Evolutionary conservation across 768 basidiomycete species (phyloP), one percentile per base, ranked within the genome.

Genomic region (Coprinopsis marcescibilis): DNA sequence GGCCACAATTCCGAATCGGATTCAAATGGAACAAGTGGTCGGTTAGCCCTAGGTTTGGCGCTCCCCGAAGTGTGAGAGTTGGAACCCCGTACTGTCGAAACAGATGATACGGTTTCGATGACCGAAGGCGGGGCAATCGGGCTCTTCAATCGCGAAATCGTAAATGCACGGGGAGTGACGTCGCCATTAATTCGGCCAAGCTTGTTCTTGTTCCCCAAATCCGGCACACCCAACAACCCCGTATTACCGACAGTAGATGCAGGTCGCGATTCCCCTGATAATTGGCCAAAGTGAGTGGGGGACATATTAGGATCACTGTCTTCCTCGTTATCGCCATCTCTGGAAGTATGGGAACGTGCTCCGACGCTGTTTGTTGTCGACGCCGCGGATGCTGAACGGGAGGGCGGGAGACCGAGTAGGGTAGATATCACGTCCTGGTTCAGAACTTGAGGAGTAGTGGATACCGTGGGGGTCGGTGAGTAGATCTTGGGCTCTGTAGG

Each of bases 1-100:
- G 85, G 83, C 85, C 84, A 87, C 13, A 86, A 67, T 26, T 83
- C 80, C 6, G 82, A 79, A 50, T 80, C 78, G 0, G 78, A 64
- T 41, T 67, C 74, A 56, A 86, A 86, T 0, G 84, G 81, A 0
- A 83, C 70, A 12, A 83, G 70, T 4, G 66, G 60, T 30, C 73
- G 66, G 36, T 66, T 59, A 8, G 57, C 56, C 35, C 59, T 43
- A 13, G 61, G 57, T 30, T 59, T 59, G 5, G 43, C 55, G 40
- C 53, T 17, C 38, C 24, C 41, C 15, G 41, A 5, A 4, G 14
- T 5, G 4, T 43, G 41, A 6, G 46, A 34, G 5, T 38, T 26
- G 3, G 33, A 29, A 11, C 26, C 26, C 4, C 48, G 48, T 8
- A 49, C 48, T 12, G 48, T 49, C 10, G 48, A 29, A 20, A 49